A percentile compares a stretch with the other conserved stretches of the same genome.
These are phyloP conservation scores for Excoecaria agallocha DNA, from an alignment of 345 rosid species.

Conservation along the genomic window DNA sequence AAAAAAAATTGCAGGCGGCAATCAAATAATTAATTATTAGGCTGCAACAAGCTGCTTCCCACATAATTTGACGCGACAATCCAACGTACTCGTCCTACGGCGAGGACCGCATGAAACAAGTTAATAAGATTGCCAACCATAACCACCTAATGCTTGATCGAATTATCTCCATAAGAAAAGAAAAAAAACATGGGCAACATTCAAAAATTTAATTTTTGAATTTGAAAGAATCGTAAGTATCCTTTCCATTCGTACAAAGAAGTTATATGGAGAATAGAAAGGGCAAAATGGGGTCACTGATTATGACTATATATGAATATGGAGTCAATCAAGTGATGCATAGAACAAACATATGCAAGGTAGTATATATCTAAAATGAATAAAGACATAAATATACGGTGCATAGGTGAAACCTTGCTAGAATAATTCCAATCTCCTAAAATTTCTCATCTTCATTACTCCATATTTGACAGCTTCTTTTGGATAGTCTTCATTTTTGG, in stretches of 20 bases:
- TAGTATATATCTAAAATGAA: slow-evolving; percentile 11
- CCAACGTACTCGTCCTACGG: not conserved
- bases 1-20: not conserved
- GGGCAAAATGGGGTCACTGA: slow-evolving; percentile 5
- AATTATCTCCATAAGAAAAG: not conserved
- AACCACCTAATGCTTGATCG: not conserved
- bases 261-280: slow-evolving; percentile 4
- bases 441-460: not conserved
- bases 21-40: not conserved
- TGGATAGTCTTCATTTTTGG: not conserved
- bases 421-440: slow-evolving; percentile 11
- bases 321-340: slow-evolving; percentile 16
- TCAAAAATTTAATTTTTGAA: slow-evolving; percentile 30
- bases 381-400: slow-evolving; percentile 10
- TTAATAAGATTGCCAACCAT: not conserved
- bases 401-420: not conserved
- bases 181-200: not conserved
- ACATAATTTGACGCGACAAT: not conserved
- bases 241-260: not conserved
- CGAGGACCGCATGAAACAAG: not conserved
- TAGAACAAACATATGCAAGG: slow-evolving; percentile 14
- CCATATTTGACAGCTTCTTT: not conserved
- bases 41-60: not conserved
- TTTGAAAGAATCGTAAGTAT: slow-evolving; percentile 15
- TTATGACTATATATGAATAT: slow-evolving; percentile 9